These are phyloP conservation scores for Cyclotella atomus DNA, from an alignment of 108 stramenopile genomes.

Conservation along the genomic window DNA sequence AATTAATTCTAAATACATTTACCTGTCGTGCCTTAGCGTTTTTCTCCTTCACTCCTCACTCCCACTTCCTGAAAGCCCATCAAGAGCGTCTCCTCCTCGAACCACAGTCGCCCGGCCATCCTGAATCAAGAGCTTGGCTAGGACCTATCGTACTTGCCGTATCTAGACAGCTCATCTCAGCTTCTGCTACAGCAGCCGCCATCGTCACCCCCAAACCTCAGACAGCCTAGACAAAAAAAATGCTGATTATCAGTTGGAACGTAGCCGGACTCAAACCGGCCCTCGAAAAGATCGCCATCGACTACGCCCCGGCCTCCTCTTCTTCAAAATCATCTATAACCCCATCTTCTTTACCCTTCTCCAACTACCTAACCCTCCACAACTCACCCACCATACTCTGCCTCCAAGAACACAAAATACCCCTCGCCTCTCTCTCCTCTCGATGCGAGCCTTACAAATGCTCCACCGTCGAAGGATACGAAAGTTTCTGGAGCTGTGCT, in stretches of 20 bases:
- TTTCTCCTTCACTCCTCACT: too few relatives aligned
- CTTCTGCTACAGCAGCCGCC: background rate
- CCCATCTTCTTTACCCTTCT: constrained; percentile 71
- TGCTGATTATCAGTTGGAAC: constrained; percentile 92
- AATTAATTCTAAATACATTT: too few relatives aligned
- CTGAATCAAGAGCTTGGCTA: too few relatives aligned
- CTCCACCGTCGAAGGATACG: constrained; percentile 65
- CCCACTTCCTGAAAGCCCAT: too few relatives aligned
- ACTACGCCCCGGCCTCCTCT: constrained; percentile 51
- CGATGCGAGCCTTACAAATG: constrained; percentile 70
- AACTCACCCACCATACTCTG: constrained; percentile 76
- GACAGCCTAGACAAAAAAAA: constrained; percentile 4
- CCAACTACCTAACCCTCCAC: constrained; percentile 66
- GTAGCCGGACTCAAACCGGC: constrained; percentile 85
- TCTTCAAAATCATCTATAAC: constrained; percentile 56
- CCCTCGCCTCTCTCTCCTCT: constrained; percentile 59
- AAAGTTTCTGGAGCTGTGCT: constrained; percentile 88
- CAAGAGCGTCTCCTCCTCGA: too few relatives aligned
- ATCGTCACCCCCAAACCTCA: background rate
- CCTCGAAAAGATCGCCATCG: constrained; percentile 65
- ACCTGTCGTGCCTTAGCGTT: too few relatives aligned
- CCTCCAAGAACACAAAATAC: constrained; percentile 93
- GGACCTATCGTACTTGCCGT: too few relatives aligned
- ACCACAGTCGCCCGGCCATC: too few relatives aligned
- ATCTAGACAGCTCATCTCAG: too few relatives aligned